Evolutionary conservation across 805 yeast genomes (phyloP), one percentile per base, ranked within the genome.

Genomic region (Wickerhamiella dianesei): DNA sequence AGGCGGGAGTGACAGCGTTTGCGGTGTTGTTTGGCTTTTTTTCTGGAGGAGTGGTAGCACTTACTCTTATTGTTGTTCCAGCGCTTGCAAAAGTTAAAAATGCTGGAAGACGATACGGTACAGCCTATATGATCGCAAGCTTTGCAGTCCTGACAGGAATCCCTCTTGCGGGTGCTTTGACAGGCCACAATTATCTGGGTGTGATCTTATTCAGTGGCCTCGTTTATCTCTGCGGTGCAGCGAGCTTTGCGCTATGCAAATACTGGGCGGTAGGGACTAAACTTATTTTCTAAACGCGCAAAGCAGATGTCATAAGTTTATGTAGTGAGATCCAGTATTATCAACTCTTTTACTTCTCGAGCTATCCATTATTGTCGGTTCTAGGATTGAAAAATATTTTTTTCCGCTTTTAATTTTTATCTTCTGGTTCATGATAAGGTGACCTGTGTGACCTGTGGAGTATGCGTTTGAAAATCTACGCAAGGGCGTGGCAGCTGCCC

Each of bases 11-110:
- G 46, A 72, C 75, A 53, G 68, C 69, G 0, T 81, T 78, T 59
- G 65, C 79, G 3, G 71, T 67, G 0, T 41, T 61, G 39, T 50
- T 50, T 35, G 55, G 55, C 6, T 43, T 46, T 21, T 48, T 36
- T 17, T 19, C 40, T 3, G 50, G 50, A 17, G 43, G 48, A 17
- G 73, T 80, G 3, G 64, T 81, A 37, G 70, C 82, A 1, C 56
- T 82, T 43, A 73, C 81, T 0, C 86, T 89, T 0, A 77, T 76
- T 2, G 80, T 88, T 51, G 70, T 79, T 18, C 73, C 82, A 0
- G 73, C 74, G 41, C 75, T 81, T 21, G 74, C 79, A 16, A 71
- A 71, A 13, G 76, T 79, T 0, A 67, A 70, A 46, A 74, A 77
- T 48, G 80, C 80, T 59, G 87, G 87, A 16, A 75, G 74, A 51